Evolutionary conservation across 257 asterid species (phyloP).

Genomic region (Sherardia arvensis): DNA sequence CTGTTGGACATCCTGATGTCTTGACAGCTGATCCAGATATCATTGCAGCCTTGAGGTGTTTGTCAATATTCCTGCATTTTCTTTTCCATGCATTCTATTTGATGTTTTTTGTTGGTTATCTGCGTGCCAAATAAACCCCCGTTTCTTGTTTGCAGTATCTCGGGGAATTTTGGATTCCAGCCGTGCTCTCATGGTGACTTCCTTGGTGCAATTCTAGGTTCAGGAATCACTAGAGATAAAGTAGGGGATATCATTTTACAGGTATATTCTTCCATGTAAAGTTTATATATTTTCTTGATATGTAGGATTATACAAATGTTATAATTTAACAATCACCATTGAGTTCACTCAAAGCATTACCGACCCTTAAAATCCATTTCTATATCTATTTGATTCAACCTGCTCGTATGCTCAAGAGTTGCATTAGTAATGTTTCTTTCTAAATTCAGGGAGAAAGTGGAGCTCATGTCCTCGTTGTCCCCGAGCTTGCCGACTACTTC

Average conservation of each 20-base stretch:
- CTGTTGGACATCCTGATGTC: conserved; percentile 75
- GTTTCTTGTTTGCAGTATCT: conserved; percentile 41
- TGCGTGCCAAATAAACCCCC: not conserved
- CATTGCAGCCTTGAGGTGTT: conserved; percentile 78
- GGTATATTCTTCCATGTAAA: conserved; percentile 37
- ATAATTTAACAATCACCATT: not conserved
- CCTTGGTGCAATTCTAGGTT: conserved; percentile 90
- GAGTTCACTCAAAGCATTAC: not conserved
- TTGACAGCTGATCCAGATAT: conserved; percentile 65
- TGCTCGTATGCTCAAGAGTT: no score
- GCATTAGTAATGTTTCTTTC: not conserved
- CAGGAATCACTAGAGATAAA: conserved; percentile 84
- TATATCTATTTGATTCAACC: no score
- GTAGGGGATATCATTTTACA: conserved; percentile 82
- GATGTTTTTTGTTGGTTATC: conserved; percentile 1
- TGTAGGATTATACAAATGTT: not conserved
- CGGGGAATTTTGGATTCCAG: conserved; percentile 80
- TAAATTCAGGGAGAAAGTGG: conserved; percentile 73
- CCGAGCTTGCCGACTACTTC: conserved; percentile 83
- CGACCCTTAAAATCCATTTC: no score
- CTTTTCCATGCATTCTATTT: not conserved
- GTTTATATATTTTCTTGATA: not conserved
- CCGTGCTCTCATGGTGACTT: conserved; percentile 89
- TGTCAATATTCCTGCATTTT: conserved; percentile 3
- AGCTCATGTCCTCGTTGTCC: conserved; percentile 82